These are phyloP conservation scores for Orbilia blumenaviensis DNA, from an alignment of 2,329 filamentous ascomycete genomes.

Conservation along the genomic window DNA sequence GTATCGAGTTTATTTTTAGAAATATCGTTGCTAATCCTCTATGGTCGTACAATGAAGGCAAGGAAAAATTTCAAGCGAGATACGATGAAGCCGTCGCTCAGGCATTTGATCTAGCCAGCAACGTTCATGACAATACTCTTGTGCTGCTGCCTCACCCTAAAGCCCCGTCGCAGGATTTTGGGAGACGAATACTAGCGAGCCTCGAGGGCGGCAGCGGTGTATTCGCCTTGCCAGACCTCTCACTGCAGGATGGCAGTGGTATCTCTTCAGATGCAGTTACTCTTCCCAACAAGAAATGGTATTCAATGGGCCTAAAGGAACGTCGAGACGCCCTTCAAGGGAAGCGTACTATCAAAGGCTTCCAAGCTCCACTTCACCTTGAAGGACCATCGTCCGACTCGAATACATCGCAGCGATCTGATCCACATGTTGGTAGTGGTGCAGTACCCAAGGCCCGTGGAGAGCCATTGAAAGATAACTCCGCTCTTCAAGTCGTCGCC, in stretches of 20 bases:
- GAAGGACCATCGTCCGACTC: constrained; percentile 28
- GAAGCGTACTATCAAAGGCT: constrained; percentile 19
- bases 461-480: constrained; percentile 33
- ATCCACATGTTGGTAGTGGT: neutral
- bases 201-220: constrained; percentile 58
- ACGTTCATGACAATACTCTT: constrained; percentile 74
- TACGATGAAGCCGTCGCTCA: constrained; percentile 81
- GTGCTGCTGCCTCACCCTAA: constrained; percentile 86
- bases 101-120: constrained; percentile 86
- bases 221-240: constrained; percentile 31
- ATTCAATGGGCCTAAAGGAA: constrained; percentile 35
- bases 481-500: constrained; percentile 37
- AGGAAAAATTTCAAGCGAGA: constrained; percentile 69
- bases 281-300: constrained; percentile 20
- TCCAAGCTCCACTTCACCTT: neutral
- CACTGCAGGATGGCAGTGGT: neutral
- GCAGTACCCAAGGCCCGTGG: neutral
- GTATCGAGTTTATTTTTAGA: constrained; percentile 60
- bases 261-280: constrained; percentile 4
- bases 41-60: constrained; percentile 2
- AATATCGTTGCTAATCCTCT: constrained; percentile 61
- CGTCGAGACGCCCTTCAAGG: constrained; percentile 36
- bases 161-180: constrained; percentile 63
- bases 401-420: constrained; percentile 16
- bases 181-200: constrained; percentile 67